Conservation (phyloP, 2,329 filamentous ascomycete species). For the Fusarium virguliforme region DNA sequence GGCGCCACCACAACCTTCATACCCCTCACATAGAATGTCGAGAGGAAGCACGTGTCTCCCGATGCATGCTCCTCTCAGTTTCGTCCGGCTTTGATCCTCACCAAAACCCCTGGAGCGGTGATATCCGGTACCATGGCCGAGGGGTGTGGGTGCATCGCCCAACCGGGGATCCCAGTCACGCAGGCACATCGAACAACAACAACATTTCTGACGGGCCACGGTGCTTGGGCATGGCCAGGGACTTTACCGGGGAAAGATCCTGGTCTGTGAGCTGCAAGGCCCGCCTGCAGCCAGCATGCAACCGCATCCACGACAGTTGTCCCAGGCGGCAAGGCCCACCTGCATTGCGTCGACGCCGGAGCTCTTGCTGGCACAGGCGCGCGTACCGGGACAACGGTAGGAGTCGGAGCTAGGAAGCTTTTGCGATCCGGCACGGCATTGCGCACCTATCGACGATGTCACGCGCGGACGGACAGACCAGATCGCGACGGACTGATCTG, state of each 20-base stretch:
- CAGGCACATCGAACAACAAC: slow-evolving; percentile 36
- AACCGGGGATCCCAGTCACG: slow-evolving; percentile 19
- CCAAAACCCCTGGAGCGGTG: slow-evolving; percentile 44
- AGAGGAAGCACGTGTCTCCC: slow-evolving; percentile 30
- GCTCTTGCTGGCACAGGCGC: slow-evolving; percentile 47
- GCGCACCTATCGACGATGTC: slow-evolving; percentile 45
- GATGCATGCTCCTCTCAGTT: slow-evolving; percentile 22
- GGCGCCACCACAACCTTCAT: slow-evolving; percentile 2
- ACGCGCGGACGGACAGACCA: slow-evolving; percentile 39
- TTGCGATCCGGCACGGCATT: slow-evolving; percentile 46
- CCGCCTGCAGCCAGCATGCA: slow-evolving; percentile 48
- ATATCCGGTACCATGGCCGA: slow-evolving; percentile 47
- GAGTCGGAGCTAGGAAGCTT: slow-evolving; percentile 41
- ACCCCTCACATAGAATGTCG: slow-evolving; percentile 19
- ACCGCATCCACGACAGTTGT: slow-evolving; percentile 47
- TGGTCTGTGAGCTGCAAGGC: slow-evolving; percentile 47
- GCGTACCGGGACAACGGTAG: slow-evolving; percentile 49
- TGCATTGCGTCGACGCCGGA: slow-evolving; percentile 44
- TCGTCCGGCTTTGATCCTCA: slow-evolving; percentile 18
- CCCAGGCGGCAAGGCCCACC: slow-evolving; percentile 42
- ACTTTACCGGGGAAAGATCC: slow-evolving; percentile 46
- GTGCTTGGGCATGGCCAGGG: slow-evolving; percentile 46
- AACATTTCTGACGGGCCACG: slow-evolving; percentile 42
- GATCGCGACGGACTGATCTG: slow-evolving; percentile 41
- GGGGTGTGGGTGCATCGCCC: slow-evolving; percentile 43